Base-by-base conservation (phyloP, 768 basidiomycete species). In the Amanita exitialis region DNA sequence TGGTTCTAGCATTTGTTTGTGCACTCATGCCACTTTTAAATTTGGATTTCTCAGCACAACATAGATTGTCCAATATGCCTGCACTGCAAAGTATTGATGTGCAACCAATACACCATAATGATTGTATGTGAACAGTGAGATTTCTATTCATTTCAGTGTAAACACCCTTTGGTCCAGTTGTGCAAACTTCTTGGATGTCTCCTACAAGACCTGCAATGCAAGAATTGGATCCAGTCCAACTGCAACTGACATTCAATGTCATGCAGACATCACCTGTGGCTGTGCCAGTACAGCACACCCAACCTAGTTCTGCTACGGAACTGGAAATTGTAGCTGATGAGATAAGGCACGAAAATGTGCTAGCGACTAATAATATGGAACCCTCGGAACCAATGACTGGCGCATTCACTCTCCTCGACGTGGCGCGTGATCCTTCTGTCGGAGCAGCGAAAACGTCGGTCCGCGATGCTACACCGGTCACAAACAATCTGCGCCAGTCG, bases 231-330 rank as follows among this genome's bases (percentile, higher is more conserved):
- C 25, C 38, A 42, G 25, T 42, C 16, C 39, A 41, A 10, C 18
- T 39, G 27, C 38, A 39, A 27, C 21, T 49, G 39, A 32, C 39
- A 32, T 41, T 30, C 20, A 34, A 28, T 27, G 23, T 41, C 37
- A 48, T 48, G 20, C 38, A 49, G 28, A 42, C 49, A 32, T 28
- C 49, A 39, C 49, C 39, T 16, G 27, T 49, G 25, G 18, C 49
- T 18, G 28, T 49, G 27, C 28, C 42, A 6, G 13, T 41, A 9
- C 46, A 43, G 23, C 20, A 37, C 10, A 47, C 46, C 18, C 46
- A 4, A 36, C n/a, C 34, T n/a, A 13, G 13, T 35, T 12, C 34
- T 20, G 9, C 16, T 9, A 16, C 9, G 10, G 35, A 47, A 34
- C 30, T 15, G 3, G 44, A 16, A 30, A 16, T 20, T 6, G 18